These are phyloP conservation scores for Kluyveromyces aestuarii DNA, from an alignment of 805 yeast genomes.

Conservation along the genomic window DNA sequence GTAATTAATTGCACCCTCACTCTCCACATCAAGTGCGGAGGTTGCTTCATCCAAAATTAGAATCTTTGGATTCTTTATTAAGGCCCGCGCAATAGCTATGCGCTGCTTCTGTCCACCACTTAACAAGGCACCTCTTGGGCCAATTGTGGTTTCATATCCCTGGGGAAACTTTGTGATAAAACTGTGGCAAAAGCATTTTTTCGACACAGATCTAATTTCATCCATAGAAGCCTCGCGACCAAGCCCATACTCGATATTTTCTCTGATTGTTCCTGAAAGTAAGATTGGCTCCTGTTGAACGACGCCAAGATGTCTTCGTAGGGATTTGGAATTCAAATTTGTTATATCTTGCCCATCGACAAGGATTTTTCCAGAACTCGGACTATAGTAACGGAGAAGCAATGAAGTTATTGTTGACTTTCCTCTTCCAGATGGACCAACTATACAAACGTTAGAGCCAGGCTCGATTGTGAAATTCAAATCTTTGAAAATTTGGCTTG, in stretches of 20 bases:
- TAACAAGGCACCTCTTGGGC: conserved; percentile 54
- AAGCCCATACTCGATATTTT: conserved; percentile 68
- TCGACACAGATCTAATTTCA: conserved; percentile 38
- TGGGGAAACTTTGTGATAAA: conserved; percentile 54
- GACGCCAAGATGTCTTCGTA: conserved; percentile 54
- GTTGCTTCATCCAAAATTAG: conserved; percentile 82
- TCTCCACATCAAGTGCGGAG: conserved; percentile 71
- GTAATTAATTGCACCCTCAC: conserved; percentile 67
- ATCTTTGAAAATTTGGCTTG: conserved; percentile 43
- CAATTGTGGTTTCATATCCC: conserved; percentile 57
- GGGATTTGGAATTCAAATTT: conserved; percentile 37
- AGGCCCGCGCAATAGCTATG: conserved; percentile 77
- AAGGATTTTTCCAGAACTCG: conserved; percentile 37
- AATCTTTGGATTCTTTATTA: conserved; percentile 66
- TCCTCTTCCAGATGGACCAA: conserved; percentile 88
- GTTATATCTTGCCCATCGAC: conserved; percentile 46
- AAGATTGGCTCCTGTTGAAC: conserved; percentile 75
- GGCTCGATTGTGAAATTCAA: conserved; percentile 40
- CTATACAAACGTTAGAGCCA: conserved; percentile 61
- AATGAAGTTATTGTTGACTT: conserved; percentile 71
- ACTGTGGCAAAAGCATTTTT: conserved; percentile 46
- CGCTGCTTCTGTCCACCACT: conserved; percentile 96
- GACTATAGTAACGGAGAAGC: conserved; percentile 46
- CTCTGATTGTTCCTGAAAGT: conserved; percentile 71
- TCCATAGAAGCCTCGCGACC: conserved; percentile 54